Conservation (phyloP, 78 protist species). For the slime mould (Dictyostelium discoideum) region DNA sequence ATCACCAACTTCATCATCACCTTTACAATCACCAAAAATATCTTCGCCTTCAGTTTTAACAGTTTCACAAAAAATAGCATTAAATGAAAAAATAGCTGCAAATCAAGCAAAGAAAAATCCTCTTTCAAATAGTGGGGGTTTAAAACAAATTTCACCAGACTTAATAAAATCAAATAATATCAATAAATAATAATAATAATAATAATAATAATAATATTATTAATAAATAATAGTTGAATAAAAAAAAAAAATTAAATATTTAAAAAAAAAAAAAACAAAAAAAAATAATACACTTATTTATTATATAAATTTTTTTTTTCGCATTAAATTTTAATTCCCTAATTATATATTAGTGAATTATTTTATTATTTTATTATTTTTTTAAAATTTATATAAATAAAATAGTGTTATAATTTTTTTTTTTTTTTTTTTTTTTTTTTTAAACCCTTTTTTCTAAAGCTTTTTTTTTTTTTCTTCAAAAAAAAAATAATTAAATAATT, state of each 20-base stretch:
- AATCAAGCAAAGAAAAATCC: not conserved
- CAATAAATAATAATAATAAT: not conserved
- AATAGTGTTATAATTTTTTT: not conserved
- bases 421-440: not conserved
- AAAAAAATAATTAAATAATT: not conserved
- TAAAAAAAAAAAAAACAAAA: not conserved
- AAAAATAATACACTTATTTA: not conserved
- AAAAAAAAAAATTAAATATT: not conserved
- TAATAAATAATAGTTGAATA: not conserved
- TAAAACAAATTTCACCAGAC: not conserved
- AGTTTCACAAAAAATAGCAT: slow-evolving; percentile 18
- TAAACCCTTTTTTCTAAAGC: not conserved
- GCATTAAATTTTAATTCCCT: not conserved
- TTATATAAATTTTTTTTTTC: not conserved
- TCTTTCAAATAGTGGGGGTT: not conserved
- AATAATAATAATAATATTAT: not conserved
- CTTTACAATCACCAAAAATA: not conserved
- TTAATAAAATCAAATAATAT: not conserved
- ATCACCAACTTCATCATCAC: not conserved
- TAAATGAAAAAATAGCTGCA: not conserved
- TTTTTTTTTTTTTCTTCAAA: too few relatives aligned
- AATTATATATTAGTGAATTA: not conserved
- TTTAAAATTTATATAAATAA: not conserved
- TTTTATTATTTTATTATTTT: not conserved
- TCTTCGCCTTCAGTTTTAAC: slow-evolving; percentile 14